Evolutionary conservation across 345 rosid genomes (phyloP).

Genomic region (Streptanthus diversifolius): DNA sequence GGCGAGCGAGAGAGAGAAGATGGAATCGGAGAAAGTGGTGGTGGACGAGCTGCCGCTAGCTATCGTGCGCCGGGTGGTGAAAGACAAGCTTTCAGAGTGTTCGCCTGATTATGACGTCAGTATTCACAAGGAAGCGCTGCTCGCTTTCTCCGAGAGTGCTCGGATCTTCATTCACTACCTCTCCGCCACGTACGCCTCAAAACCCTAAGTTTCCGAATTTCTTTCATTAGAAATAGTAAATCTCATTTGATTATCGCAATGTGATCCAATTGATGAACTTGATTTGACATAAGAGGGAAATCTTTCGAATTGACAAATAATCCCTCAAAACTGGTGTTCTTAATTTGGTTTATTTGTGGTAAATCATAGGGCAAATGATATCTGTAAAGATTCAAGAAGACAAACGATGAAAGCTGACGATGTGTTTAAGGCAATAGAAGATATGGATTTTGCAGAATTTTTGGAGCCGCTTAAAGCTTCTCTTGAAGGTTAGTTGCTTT

Average conservation of each 20-base stretch:
- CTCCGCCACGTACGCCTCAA: constrained; percentile 54
- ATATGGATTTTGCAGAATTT: constrained; percentile 68
- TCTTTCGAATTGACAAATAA: background rate
- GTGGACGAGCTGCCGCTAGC: constrained; percentile 83
- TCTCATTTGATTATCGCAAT: background rate
- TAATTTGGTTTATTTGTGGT: background rate
- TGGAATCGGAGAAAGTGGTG: constrained; percentile 54
- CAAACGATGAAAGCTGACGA: constrained; percentile 66
- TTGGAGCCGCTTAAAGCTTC: constrained; percentile 57
- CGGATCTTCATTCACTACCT: constrained; percentile 77
- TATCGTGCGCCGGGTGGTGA: constrained; percentile 85
- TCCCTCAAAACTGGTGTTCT: background rate
- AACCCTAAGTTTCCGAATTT: constrained; percentile 18
- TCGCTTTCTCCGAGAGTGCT: constrained; percentile 45
- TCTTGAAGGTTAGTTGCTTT: constrained; percentile 39
- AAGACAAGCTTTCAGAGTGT: constrained; percentile 69
- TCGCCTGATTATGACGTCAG: constrained; percentile 61
- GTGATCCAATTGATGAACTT: too few species aligned
- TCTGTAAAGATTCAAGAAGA: constrained; percentile 63
- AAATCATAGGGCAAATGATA: constrained; percentile 58
- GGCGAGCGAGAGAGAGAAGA: constrained; percentile 10
- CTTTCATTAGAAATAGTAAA: background rate
- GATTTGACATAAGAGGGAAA: background rate
- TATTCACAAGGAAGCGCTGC: constrained; percentile 38
- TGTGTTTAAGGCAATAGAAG: constrained; percentile 57